Evolutionary conservation across 2,329 filamentous ascomycete genomes (phyloP).

Genomic region (Fusarium oligoseptatum): DNA sequence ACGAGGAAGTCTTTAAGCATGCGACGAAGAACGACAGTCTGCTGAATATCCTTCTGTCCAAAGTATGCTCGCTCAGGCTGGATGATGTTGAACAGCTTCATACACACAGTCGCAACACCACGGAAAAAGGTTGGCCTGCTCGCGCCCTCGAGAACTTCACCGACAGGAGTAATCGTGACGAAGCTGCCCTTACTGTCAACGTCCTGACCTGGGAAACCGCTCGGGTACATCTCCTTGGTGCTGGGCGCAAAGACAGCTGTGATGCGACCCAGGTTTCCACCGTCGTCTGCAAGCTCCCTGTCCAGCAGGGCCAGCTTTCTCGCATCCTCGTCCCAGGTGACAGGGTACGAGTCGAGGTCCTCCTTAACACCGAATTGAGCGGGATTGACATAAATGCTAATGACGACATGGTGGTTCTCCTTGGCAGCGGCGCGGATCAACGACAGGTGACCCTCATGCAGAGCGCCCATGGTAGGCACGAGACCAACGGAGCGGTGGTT

Average conservation of each 20-base stretch:
- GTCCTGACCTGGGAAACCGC: constrained; percentile 78
- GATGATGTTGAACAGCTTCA: constrained; percentile 73
- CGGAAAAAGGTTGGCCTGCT: constrained; percentile 95
- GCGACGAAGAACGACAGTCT: constrained; percentile 88
- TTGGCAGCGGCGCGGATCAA: constrained; percentile 86
- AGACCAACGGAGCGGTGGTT: constrained; percentile 83
- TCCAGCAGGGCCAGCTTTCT: constrained; percentile 76
- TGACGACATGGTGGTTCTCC: constrained; percentile 88
- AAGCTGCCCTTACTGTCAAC: constrained; percentile 86
- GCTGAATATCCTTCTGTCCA: constrained; percentile 97
- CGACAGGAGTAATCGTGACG: constrained; percentile 89
- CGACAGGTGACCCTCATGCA: constrained; percentile 92
- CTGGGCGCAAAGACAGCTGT: constrained; percentile 89
- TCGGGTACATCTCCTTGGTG: constrained; percentile 89
- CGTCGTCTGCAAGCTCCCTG: constrained; percentile 75
- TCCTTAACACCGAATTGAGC: constrained; percentile 94
- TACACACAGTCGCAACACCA: constrained; percentile 95
- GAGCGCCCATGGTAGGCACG: constrained; percentile 96
- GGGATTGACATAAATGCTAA: constrained; percentile 96
- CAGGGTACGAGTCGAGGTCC: constrained; percentile 89
- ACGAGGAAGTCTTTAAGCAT: constrained; percentile 92
- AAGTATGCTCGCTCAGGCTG: constrained; percentile 84
- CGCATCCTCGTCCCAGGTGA: constrained; percentile 87
- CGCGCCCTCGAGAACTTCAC: constrained; percentile 83
- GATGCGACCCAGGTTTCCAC: constrained; percentile 74